These are phyloP conservation scores for Deuterostichococcus epilithicus DNA, from an alignment of 139 green algal genomes.

Conservation along the genomic window DNA sequence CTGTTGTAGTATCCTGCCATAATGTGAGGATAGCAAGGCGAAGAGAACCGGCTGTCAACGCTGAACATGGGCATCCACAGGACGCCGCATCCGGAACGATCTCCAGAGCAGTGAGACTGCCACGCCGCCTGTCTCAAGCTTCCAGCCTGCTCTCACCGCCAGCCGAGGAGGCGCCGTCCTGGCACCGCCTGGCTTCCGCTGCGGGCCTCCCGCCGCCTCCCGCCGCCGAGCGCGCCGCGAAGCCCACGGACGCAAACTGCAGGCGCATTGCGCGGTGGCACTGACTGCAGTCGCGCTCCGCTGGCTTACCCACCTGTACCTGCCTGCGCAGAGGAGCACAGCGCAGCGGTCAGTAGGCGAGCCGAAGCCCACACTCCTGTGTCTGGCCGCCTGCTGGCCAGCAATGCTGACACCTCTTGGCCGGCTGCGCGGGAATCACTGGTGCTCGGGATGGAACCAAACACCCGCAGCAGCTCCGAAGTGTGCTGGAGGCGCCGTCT, in stretches of 20 bases:
- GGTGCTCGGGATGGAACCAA: not conserved
- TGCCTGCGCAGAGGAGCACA: conserved; percentile 2
- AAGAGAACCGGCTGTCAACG: no score
- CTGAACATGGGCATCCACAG: no score
- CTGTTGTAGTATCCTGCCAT: no score
- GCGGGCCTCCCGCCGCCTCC: not conserved
- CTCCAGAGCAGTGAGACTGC: no score
- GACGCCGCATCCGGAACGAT: no score
- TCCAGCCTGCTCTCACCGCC: no score
- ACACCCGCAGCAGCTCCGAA: not conserved
- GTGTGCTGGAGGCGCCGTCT: no score
- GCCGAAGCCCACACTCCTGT: not conserved
- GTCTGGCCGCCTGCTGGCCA: not conserved
- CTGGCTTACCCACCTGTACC: conserved; percentile 5
- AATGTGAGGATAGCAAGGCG: no score
- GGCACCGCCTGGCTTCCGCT: not conserved
- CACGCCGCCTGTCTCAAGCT: no score
- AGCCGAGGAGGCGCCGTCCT: not conserved
- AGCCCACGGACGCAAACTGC: conserved; percentile 8
- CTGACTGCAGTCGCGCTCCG: conserved; percentile 9
- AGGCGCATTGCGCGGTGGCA: conserved; percentile 16
- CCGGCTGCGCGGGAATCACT: not conserved
- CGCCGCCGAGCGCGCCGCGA: not conserved
- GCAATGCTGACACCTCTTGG: not conserved
- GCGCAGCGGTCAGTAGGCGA: not conserved